These are phyloP conservation scores for Hypoxylon sp. DNA, from an alignment of 2,329 filamentous ascomycete genomes.

Conservation along the genomic window DNA sequence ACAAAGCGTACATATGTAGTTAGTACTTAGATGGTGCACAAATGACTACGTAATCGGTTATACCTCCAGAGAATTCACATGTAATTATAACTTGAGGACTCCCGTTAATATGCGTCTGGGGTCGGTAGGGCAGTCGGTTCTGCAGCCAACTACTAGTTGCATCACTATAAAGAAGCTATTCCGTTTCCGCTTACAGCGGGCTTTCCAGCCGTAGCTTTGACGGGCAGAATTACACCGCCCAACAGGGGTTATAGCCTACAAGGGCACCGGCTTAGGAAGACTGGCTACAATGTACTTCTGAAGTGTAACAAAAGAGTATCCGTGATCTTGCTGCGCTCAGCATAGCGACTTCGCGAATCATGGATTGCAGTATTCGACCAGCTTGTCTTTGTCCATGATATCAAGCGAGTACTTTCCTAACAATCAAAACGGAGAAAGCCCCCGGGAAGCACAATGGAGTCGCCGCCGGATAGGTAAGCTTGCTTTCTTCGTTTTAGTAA, in stretches of 20 bases:
- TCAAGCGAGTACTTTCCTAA: slow-evolving; percentile 25
- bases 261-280: not conserved
- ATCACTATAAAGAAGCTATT: slow-evolving; percentile 16
- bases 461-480: slow-evolving; percentile 52
- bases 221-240: slow-evolving; percentile 15
- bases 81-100: not conserved
- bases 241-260: not conserved
- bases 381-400: slow-evolving; percentile 49
- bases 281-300: not conserved
- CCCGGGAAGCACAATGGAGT: slow-evolving; percentile 49
- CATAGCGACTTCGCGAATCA: slow-evolving; percentile 14
- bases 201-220: slow-evolving; percentile 7
- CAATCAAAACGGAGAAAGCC: slow-evolving; percentile 32
- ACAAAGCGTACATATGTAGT: no score
- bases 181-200: slow-evolving; percentile 9
- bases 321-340: slow-evolving; percentile 12
- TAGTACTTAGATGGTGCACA: not conserved
- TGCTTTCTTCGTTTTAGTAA: slow-evolving; percentile 32
- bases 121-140: not conserved
- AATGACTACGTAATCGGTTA: not conserved
- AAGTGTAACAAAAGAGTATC: slow-evolving; percentile 12
- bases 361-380: slow-evolving; percentile 28
- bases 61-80: not conserved
- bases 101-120: not conserved
- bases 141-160: slow-evolving; percentile 12